Evolutionary conservation across 768 basidiomycete genomes (phyloP).

Genomic region (Cystofilobasidium capitatum): DNA sequence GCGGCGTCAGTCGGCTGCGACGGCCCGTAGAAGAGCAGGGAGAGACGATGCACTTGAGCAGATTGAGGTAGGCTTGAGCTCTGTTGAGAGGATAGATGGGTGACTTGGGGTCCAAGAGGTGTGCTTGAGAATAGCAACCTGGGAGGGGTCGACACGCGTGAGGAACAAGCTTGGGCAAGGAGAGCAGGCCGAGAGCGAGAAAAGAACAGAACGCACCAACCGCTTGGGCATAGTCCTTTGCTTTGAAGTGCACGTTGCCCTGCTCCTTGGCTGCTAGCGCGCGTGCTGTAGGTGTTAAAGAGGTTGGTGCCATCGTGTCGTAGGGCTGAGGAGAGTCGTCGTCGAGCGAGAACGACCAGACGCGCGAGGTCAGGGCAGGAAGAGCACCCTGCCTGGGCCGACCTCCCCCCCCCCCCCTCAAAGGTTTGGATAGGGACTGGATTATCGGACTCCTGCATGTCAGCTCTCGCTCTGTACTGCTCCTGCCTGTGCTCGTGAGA

Average conservation of each 20-base stretch:
- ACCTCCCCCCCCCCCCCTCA: too few relatives aligned
- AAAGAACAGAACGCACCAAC: slow-evolving; percentile 4
- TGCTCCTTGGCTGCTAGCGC: neutral
- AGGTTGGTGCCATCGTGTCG: neutral
- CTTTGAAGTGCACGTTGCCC: slow-evolving; percentile 24
- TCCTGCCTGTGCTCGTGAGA: too few relatives aligned
- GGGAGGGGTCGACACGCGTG: neutral
- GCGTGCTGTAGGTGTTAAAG: neutral
- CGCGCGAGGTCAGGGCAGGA: neutral
- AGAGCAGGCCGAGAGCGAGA: neutral
- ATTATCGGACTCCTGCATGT: too few relatives aligned
- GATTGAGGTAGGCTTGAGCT: slow-evolving; percentile 20
- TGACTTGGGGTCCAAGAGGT: slow-evolving; percentile 12
- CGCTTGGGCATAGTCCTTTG: slow-evolving; percentile 11
- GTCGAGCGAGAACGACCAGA: neutral
- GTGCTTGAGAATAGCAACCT: slow-evolving; percentile 22
- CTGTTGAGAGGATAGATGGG: slow-evolving; percentile 24
- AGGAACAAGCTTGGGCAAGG: neutral
- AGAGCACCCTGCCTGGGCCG: neutral
- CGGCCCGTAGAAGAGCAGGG: neutral
- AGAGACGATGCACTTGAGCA: slow-evolving; percentile 2
- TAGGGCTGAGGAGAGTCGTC: neutral
- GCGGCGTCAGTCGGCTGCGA: neutral
- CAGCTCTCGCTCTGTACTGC: too few relatives aligned
- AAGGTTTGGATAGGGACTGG: too few relatives aligned